Evolutionary conservation across 768 basidiomycete genomes (phyloP), one percentile per base, ranked within the genome.

Genomic region (Exidia glandulosa): DNA sequence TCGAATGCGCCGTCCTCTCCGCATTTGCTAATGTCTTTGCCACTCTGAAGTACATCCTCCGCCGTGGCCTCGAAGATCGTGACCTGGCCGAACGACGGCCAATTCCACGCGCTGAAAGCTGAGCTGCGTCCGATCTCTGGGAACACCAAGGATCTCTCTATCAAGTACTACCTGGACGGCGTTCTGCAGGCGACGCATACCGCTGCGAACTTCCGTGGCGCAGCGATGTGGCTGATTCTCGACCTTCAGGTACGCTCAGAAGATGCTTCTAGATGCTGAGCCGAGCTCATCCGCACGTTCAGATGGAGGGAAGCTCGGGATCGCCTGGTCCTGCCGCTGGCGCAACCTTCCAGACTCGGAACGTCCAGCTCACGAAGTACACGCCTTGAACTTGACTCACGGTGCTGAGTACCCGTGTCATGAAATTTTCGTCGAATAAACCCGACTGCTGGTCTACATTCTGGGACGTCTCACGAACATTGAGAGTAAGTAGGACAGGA

Each of bases 241-340:
- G 73, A 77, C 60, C 63, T 77, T 14, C 76, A 76, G 72, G 75
- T 72, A 57, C 29, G 66, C 60, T 29, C 32, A 55, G 10, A 4
- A n/a, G n/a, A n/a, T n/a, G n/a, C 14, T 9, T 37, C 16, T 9
- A 57, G 31, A 12, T 14, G 19, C 54, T 13, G 31, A 32, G 5
- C 37, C 58, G 27, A 59, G 32, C 29, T 33, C 52, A 47, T 31
- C n/a, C 16, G 29, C 34, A 32, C 37, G 27, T 37, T 31, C 57
- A 77, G 75, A 78, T 78, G 76, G 76, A 78, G 63, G 76, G 76
- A 3, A 77, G 76, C 59, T 72, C 76, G 7, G 76, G 76, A 6
- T 72, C 73, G 54, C 76, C 76, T 30, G 76, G 76, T 13, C 76
- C 76, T 0, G 67, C 66, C 1, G 74, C 74, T 14, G 74, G 72